A percentile compares a stretch with the other conserved stretches of the same genome.
phyloP scores from a whole-genome alignment of 495 filamentous ascomycete species.

The Apodospora peruviana region DNA sequence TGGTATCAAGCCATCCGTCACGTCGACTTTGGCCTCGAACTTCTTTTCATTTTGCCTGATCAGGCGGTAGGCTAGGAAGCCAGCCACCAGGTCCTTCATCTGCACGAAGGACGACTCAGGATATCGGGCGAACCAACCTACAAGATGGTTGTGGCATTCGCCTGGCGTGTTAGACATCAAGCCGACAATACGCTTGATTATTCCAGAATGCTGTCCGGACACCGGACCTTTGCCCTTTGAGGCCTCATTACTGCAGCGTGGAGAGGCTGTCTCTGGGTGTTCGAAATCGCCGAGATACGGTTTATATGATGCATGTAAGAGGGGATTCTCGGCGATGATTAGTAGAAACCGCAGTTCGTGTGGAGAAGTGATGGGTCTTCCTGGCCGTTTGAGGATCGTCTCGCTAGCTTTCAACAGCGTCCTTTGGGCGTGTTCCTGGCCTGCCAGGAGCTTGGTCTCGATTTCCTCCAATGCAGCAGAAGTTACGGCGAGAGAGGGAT shows the following conservation, averaged over 20 bases:
- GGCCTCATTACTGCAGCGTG: conserved; percentile 3
- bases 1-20: conserved; percentile 64
- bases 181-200: conserved; percentile 82
- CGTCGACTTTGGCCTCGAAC: conserved; percentile 48
- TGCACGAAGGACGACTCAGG: conserved; percentile 63
- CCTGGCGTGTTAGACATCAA: conserved; percentile 69
- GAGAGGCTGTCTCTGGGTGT: conserved; percentile 11
- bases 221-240: conserved; percentile 20
- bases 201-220: conserved; percentile 65
- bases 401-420: conserved; percentile 79
- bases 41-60: conserved; percentile 67
- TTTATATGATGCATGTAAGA: conserved; percentile 50
- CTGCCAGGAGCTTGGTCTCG: conserved; percentile 57
- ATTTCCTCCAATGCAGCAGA: conserved; percentile 41
- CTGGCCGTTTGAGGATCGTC: conserved; percentile 78
- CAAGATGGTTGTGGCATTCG: conserved; percentile 74
- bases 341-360: conserved; percentile 75
- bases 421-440: conserved; percentile 60
- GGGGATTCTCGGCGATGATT: conserved; percentile 78
- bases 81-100: conserved; percentile 67
- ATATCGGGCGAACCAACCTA: conserved; percentile 78
- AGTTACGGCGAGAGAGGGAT: conserved; percentile 14
- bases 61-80: conserved; percentile 80
- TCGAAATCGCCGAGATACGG: conserved; percentile 28
- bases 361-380: conserved; percentile 61